Evolutionary conservation across 2,329 filamentous ascomycete genomes (phyloP).

Genomic region (Aspergillus aculeatus): DNA sequence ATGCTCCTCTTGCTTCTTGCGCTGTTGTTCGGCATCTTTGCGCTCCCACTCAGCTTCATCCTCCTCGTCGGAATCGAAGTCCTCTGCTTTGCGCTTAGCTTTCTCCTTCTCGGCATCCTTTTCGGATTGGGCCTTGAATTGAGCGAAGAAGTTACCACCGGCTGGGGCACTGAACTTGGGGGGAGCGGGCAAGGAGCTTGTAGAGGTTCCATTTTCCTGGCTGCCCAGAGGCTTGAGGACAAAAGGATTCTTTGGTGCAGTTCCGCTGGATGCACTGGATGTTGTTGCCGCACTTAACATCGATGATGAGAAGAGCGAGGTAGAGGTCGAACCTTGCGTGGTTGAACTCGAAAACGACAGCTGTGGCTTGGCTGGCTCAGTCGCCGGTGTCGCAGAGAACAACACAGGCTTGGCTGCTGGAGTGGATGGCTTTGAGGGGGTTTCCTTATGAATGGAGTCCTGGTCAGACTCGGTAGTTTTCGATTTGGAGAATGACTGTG

Average conservation of each 20-base stretch:
- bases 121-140: slow-evolving; percentile 43
- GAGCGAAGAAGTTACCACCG: slow-evolving; percentile 40
- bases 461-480: slow-evolving; percentile 17
- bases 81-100: slow-evolving; percentile 50
- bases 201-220: slow-evolving; percentile 7
- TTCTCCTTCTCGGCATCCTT: slow-evolving; percentile 45
- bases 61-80: slow-evolving; percentile 54
- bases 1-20: slow-evolving; percentile 45
- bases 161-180: slow-evolving; percentile 36
- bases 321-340: slow-evolving; percentile 12
- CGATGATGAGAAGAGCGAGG: slow-evolving; percentile 13
- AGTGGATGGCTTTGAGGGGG: slow-evolving; percentile 19
- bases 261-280: slow-evolving; percentile 10
- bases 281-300: slow-evolving; percentile 15
- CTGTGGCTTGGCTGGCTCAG: slow-evolving; percentile 23
- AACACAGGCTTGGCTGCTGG: slow-evolving; percentile 17
- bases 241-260: slow-evolving; percentile 21
- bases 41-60: slow-evolving; percentile 51
- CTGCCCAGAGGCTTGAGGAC: slow-evolving; percentile 20
- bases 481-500: slow-evolving; percentile 29
- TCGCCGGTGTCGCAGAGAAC: slow-evolving; percentile 23
- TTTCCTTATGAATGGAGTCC: slow-evolving; percentile 5
- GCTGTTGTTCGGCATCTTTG: slow-evolving; percentile 46
- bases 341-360: slow-evolving; percentile 15
- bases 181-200: slow-evolving; percentile 21